Base-by-base conservation (phyloP, 306 rosid species). In the Abrus precatorius region DNA sequence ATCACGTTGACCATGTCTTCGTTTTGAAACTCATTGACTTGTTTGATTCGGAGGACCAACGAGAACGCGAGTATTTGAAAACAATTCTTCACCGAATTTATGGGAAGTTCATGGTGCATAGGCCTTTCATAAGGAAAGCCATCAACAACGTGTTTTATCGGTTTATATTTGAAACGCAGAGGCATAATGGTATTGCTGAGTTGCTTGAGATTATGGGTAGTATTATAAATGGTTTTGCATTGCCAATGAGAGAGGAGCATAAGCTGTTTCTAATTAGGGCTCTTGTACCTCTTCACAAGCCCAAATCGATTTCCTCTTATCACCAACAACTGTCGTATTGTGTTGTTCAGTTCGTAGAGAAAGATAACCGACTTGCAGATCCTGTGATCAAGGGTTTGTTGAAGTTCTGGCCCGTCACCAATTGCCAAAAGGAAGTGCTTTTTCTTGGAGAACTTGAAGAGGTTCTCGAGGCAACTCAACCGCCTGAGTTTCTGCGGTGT, bases 161-260 rank as follows among this genome's bases (percentile, higher is more conserved):
- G 48, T 90, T 90, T 67, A 89, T 92, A 44, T 90, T 90, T 30
- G 97, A 92, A 81, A 92, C 95, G 1, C 91, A 87, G 82, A 79
- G 85, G 78, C 88, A 92, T 75, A 87, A 84, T 54, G 97, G 93
- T 9, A 84, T 90, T 29, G 85, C 82, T 6, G 97, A 92, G 79
- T 83, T 92, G 70, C 65, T 92, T 62, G 97, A 90, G 92, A 84
- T 92, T 61, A 61, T 86, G 3, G 93, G 89, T 7, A 92, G 97
- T 77, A 80, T 90, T 9, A 90, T 92, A n/a, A 87, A 87, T 78
- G 97, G 93, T 0, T 87, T 92, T 59, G 91, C 93, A 0, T 60
- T 88, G 83, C 97, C 97, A 0, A 89, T 92, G 95, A 92, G 89
- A 64, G 97, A 92, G 86, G 93, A 90, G 78, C 90, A 92, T 27